phyloP scores from a whole-genome alignment of 208 protist genomes.

The Leishmania mexicana region DNA sequence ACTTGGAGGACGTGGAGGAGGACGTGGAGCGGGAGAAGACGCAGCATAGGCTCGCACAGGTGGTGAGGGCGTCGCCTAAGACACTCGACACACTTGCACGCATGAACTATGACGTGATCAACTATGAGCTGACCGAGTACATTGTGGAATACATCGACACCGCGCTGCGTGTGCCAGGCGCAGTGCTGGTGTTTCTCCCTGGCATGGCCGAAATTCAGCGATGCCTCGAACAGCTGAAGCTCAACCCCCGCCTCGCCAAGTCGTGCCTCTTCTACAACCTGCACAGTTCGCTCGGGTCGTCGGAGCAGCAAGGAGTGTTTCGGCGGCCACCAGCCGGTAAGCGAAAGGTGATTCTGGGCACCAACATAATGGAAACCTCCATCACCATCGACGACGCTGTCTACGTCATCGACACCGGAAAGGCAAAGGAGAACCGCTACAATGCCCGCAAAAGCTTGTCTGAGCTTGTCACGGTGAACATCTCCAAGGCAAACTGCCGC shows the following conservation, averaged over 20 bases:
- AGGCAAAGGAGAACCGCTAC: constrained; percentile 95
- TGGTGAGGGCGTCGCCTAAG: constrained; percentile 50
- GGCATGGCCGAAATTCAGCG: constrained; percentile 95
- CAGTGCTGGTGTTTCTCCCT: constrained; percentile 97
- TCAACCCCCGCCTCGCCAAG: constrained; percentile 48
- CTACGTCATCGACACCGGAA: constrained; percentile 97
- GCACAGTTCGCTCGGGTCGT: constrained; percentile 92
- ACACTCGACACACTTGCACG: constrained; percentile 69
- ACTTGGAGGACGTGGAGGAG: constrained; percentile 71
- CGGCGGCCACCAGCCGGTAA: constrained; percentile 77
- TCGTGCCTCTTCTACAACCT: constrained; percentile 88
- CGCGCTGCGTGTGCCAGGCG: constrained; percentile 57
- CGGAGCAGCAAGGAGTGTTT: constrained; percentile 95
- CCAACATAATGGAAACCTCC: constrained; percentile 98
- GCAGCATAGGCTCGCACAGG: constrained; percentile 45
- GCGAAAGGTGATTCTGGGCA: constrained; percentile 96
- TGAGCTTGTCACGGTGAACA: constrained; percentile 89
- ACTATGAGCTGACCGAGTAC: constrained; percentile 94
- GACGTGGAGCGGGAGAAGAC: constrained; percentile 45
- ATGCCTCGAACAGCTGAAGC: constrained; percentile 86
- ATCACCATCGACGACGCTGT: constrained; percentile 98
- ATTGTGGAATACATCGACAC: constrained; percentile 90
- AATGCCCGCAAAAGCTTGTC: constrained; percentile 82
- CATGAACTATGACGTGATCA: constrained; percentile 93
- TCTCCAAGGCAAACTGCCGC: constrained; percentile 93